These are phyloP conservation scores for Aspergillus caelatus DNA, from an alignment of 2,329 filamentous ascomycete species.

Conservation along the genomic window DNA sequence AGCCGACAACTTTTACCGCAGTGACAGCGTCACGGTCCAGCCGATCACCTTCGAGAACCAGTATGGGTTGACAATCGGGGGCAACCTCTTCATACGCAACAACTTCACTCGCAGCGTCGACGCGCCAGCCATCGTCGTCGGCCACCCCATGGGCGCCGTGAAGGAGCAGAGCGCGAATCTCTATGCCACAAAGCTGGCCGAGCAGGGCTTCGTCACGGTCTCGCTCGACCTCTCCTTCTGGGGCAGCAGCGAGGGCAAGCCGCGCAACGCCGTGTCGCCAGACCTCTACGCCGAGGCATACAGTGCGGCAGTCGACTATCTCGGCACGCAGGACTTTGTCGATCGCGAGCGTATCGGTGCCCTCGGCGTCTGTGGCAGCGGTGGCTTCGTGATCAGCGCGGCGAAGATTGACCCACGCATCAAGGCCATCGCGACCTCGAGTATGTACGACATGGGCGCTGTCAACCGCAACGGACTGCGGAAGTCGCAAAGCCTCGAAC, in stretches of 20 bases:
- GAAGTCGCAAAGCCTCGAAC: conserved; percentile 13
- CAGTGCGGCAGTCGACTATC: conserved; percentile 30
- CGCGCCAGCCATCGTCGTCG: conserved; percentile 25
- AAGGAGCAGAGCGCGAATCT: conserved; percentile 32
- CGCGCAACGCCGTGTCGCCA: conserved; percentile 26
- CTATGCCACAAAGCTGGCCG: conserved; percentile 27
- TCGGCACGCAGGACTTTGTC: conserved; percentile 23
- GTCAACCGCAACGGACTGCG: conserved; percentile 15
- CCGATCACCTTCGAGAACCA: conserved; percentile 23
- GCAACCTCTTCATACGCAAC: conserved; percentile 25
- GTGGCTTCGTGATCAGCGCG: conserved; percentile 34
- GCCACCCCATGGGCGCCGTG: conserved; percentile 30
- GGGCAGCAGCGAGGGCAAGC: conserved; percentile 28
- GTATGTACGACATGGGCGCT: conserved; percentile 21
- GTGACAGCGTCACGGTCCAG: conserved; percentile 20
- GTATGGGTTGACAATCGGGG: conserved; percentile 21
- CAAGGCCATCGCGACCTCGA: conserved; percentile 20
- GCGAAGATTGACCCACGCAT: conserved; percentile 35
- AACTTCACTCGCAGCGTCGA: conserved; percentile 7
- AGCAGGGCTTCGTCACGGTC: conserved; percentile 28
- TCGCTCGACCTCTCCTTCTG: conserved; percentile 28
- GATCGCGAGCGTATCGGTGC: conserved; percentile 30
- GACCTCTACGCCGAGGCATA: conserved; percentile 29
- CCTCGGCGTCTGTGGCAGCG: conserved; percentile 33
- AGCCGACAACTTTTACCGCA: conserved; percentile 30